A percentile compares a stretch with the other conserved stretches of the same genome.
These are phyloP conservation scores for Trypanosoma platydactyli DNA, from an alignment of 208 protist species.

Conservation along the genomic window DNA sequence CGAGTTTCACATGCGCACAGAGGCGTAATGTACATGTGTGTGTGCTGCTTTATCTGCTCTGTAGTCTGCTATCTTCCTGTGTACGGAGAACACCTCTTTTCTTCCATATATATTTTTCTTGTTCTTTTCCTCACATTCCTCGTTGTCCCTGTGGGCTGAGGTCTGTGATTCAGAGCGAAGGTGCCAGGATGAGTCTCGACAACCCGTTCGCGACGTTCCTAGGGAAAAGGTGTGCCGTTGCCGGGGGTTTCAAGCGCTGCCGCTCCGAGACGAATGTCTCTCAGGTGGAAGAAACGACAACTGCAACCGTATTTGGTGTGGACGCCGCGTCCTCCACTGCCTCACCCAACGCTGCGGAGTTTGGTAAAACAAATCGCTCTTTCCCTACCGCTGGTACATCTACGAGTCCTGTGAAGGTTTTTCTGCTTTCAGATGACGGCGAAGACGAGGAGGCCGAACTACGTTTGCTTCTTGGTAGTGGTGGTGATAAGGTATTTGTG, in stretches of 20 bases:
- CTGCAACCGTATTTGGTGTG: background rate
- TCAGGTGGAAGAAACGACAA: background rate
- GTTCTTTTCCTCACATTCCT: conserved; percentile 4
- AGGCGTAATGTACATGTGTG: background rate
- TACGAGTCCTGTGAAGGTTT: conserved; percentile 15
- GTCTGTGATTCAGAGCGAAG: background rate
- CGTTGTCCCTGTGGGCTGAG: conserved; percentile 4
- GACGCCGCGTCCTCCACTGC: conserved; percentile 1
- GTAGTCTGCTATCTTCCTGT: no score
- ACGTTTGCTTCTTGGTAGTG: conserved; percentile 68
- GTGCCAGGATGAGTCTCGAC: conserved; percentile 16
- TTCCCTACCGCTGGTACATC: background rate
- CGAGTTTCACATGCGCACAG: no score
- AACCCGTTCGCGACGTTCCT: conserved; percentile 24
- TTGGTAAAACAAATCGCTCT: background rate
- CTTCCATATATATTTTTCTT: conserved; percentile 15
- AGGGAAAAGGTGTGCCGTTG: conserved; percentile 1
- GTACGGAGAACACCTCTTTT: background rate
- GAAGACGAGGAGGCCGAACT: conserved; percentile 79
- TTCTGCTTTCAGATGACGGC: conserved; percentile 18
- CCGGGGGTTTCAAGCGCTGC: conserved; percentile 4
- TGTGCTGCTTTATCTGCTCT: background rate
- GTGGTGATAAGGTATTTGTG: background rate
- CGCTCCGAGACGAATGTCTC: conserved; percentile 11
- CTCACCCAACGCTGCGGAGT: conserved; percentile 20